A percentile compares a stretch with the other conserved stretches of the same genome.
These are phyloP conservation scores for Aspergillus terreus DNA, from an alignment of 2,329 filamentous ascomycete species.

Conservation along the genomic window DNA sequence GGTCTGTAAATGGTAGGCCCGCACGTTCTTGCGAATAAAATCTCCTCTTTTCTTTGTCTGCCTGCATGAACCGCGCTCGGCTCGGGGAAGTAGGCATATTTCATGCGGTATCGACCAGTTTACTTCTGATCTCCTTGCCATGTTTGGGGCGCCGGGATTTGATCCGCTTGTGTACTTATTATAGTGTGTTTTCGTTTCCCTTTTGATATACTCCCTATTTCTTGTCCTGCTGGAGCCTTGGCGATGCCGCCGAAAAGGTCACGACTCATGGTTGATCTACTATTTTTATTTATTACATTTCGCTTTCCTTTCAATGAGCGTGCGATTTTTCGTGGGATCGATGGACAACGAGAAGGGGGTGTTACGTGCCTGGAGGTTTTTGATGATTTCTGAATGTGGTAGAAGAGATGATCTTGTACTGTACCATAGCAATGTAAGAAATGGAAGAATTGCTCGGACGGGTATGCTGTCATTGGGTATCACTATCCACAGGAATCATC, in stretches of 20 bases:
- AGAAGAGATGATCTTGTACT: neutral
- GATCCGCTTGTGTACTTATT: conserved; percentile 9
- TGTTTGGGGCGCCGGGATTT: neutral
- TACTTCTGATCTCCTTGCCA: neutral
- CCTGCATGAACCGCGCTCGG: neutral
- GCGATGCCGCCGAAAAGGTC: neutral
- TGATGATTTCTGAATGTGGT: conserved; percentile 9
- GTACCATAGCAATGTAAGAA: neutral
- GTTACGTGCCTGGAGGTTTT: conserved; percentile 6
- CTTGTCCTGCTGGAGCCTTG: neutral
- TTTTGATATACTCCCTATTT: conserved; percentile 10
- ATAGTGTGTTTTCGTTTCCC: conserved; percentile 10
- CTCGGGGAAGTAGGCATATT: neutral
- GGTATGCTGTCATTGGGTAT: neutral
- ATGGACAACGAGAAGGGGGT: neutral
- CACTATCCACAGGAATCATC: no score
- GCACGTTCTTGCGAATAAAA: neutral
- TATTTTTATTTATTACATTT: neutral
- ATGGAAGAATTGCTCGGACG: neutral
- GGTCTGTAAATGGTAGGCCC: conserved; percentile 26
- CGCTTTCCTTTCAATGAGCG: neutral
- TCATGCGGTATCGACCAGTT: neutral
- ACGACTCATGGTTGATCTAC: neutral
- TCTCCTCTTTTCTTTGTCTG: neutral
- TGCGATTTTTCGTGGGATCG: neutral